phyloP scores from a whole-genome alignment of 192 early-diverging fungal species.

The Podila horticola region DNA sequence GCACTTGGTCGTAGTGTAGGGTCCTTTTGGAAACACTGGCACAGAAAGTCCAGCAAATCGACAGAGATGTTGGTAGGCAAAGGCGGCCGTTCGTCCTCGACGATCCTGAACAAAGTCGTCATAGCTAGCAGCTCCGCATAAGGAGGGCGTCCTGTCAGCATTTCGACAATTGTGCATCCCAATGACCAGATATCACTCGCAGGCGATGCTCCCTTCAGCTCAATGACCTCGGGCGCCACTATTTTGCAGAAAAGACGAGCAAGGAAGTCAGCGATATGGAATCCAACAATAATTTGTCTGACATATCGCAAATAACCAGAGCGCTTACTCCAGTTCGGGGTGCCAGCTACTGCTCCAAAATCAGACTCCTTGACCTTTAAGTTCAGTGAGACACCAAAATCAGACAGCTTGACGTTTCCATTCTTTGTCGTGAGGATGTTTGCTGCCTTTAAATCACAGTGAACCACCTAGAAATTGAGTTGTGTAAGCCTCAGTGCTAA shows the following conservation, averaged over 20 bases:
- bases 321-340: slow-evolving; percentile 80
- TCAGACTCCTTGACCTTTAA: slow-evolving; percentile 77
- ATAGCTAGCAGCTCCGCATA: slow-evolving; percentile 87
- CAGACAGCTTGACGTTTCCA: slow-evolving; percentile 93
- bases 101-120: slow-evolving; percentile 94
- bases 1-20: slow-evolving; percentile 79
- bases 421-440: slow-evolving; percentile 98
- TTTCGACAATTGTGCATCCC: slow-evolving; percentile 94
- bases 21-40: slow-evolving; percentile 88
- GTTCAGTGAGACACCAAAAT: slow-evolving; percentile 96
- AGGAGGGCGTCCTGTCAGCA: slow-evolving; percentile 93
- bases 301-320: too few relatives aligned
- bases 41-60: slow-evolving; percentile 84
- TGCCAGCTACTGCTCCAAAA: slow-evolving; percentile 78
- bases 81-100: slow-evolving; percentile 90
- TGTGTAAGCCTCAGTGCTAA: too few relatives aligned
- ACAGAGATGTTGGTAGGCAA: slow-evolving; percentile 83
- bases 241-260: not conserved
- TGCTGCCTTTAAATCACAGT: slow-evolving; percentile 96
- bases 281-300: not conserved
- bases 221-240: slow-evolving; percentile 93
- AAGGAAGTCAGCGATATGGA: not conserved
- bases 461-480: slow-evolving; percentile 68
- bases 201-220: slow-evolving; percentile 86
- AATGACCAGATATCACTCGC: slow-evolving; percentile 95